Evolutionary conservation across 2,329 filamentous ascomycete genomes (phyloP).

Genomic region (Samsoniella hepiali): DNA sequence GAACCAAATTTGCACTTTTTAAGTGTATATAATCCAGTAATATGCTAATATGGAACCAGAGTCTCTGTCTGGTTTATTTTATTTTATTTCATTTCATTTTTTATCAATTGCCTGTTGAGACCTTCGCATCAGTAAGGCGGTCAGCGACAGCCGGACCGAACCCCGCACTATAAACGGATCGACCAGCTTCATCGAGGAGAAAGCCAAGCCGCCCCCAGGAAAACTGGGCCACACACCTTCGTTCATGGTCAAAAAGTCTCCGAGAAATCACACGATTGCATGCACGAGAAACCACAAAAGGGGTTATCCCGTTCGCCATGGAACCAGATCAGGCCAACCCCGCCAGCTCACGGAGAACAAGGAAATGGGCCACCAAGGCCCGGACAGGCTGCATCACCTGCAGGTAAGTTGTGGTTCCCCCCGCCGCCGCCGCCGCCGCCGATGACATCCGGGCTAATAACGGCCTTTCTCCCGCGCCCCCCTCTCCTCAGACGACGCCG

Average conservation of each 20-base stretch:
- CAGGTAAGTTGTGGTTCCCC: constrained; percentile 17
- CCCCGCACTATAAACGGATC: background rate
- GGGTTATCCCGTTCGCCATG: background rate
- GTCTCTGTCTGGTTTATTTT: no score
- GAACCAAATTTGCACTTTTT: no score
- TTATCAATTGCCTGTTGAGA: background rate
- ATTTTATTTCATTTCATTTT: background rate
- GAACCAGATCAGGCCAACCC: background rate
- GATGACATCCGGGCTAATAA: background rate
- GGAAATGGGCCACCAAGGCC: constrained; percentile 20
- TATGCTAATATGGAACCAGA: no score
- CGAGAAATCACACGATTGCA: no score
- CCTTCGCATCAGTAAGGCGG: no score
- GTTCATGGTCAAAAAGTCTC: constrained; percentile 9
- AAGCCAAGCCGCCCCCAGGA: background rate
- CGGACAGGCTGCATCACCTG: constrained; percentile 24
- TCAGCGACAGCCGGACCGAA: background rate
- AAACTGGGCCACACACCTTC: constrained; percentile 3
- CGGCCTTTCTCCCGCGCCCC: background rate
- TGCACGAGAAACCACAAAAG: background rate
- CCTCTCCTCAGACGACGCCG: constrained; percentile 23
- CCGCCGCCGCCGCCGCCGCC: no score
- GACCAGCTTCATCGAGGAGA: background rate
- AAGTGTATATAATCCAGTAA: no score
- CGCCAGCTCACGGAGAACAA: background rate